Base-by-base conservation (phyloP, 2,329 filamentous ascomycete species). In the Talaromyces sp. region DNA sequence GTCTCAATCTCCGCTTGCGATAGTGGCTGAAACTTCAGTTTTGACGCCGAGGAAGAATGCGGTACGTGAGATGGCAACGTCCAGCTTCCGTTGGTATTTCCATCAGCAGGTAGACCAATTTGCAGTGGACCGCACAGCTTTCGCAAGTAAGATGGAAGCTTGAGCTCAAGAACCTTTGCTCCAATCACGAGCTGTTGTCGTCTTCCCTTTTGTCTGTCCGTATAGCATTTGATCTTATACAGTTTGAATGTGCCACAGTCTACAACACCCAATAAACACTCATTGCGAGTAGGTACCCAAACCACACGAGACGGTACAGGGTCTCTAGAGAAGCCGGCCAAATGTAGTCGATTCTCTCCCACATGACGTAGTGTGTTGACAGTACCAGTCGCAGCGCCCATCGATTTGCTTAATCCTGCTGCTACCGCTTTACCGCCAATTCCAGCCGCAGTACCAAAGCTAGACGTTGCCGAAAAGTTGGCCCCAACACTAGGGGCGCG, bases 1-100 rank as follows among this genome's bases (percentile, higher is more conserved):
- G 94, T 97, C 74, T 99, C 95, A 69, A 97, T 96, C 80, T 97
- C 93, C 6, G 92, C 92, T 86, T 93, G 74, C 80, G 90, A 75
- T 79, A 91, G 77, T 82, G 90, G 75, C 81, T 85, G 72, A 76
- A 79, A 71, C 79, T 81, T 70, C 69, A 71, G 59, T 72, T 74
- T 68, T 69, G 72, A 70, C 72, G 75, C 62, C 75, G 76, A 70
- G 75, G 79, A 71, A 68, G 79, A 67, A 80, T 82, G 68, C 82
- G 81, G 63, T 31, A 66, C 71, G 5, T 70, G 68, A 3, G 74
- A 75, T 8, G 78, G 74, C 27, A 82, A 69, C 31, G 77, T 76
- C 75, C 84, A 82, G 65, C 75, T 78, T 13, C 78, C 79, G 27
- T 68, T 71, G 31, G 73, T 70, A 14, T 69, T 67, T 39, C 69